Evolutionary conservation across 495 filamentous ascomycete genomes (phyloP), one percentile per base, ranked within the genome.

Genomic region (Melanomma pulvis-pyrius): DNA sequence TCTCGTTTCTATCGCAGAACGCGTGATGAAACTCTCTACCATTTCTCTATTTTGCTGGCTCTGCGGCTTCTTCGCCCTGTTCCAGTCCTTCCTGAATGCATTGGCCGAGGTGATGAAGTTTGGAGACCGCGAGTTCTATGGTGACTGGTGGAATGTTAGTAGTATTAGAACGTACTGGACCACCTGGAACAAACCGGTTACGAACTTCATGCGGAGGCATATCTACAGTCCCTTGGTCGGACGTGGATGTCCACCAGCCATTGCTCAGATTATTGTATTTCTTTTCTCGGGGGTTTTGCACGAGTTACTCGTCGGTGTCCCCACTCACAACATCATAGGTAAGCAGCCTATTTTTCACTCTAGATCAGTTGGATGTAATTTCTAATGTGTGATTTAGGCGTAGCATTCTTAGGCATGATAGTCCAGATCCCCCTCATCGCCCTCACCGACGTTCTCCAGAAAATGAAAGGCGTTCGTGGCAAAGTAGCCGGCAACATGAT

Each of bases 151-250:
- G 94, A 98, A 98, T 73, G 91, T 88, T 48, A 86, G 87, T 17
- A 90, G 87, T 64, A 78, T 98, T 2, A 91, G 93, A 2, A 82
- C 81, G 8, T 98, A 98, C 80, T 98, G 94, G 94, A 84, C 91
- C 24, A 90, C 88, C 0, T 98, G 94, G 94, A 98, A 98, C 74
- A 96, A 94, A 70, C 94, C 94, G 1, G 93, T 98, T 12, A 96
- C 96, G 74, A 84, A 91, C 51, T 98, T 96, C 77, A 97, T 98
- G 91, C 91, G 88, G 71, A 79, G 94, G 41, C 94, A 98, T 75
- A 85, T 98, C 29, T 97, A 91, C 79, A 86, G 87, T 25, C 94
- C 94, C 0, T 79, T 98, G 51, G 84, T 94, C 21, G 88, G 89
- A 2, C 82, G 93, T 48, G 94, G 94, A 0, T 92, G 87, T 84